phyloP scores from a whole-genome alignment of 768 basidiomycete species.

The Boletus reticuloceps region DNA sequence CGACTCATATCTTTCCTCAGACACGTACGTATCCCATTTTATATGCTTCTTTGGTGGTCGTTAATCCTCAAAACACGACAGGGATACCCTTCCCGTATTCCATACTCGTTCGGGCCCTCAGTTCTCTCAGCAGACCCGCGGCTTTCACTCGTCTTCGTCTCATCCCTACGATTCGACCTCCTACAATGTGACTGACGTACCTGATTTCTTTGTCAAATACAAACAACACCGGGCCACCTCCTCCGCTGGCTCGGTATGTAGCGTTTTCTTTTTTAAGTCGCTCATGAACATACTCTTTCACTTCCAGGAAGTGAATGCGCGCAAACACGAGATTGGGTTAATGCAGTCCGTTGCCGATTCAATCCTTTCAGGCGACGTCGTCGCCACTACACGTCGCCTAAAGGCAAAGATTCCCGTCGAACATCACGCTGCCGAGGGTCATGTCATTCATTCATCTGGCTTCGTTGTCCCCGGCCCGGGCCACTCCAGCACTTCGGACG shows the following conservation, averaged over 20 bases:
- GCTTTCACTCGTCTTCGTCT: constrained; percentile 24
- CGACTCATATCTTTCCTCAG: constrained; percentile 18
- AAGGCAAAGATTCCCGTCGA: constrained; percentile 29
- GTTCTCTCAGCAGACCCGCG: constrained; percentile 14
- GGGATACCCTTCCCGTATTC: constrained; percentile 33
- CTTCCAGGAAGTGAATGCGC: background rate
- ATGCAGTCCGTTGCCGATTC: constrained; percentile 24
- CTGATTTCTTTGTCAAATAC: constrained; percentile 28
- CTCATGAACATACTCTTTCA: background rate
- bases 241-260: constrained; percentile 7
- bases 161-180: constrained; percentile 21
- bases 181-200: constrained; percentile 24
- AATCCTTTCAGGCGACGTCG: constrained; percentile 21
- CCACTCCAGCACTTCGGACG: constrained; percentile 22
- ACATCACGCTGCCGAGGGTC: constrained; percentile 16
- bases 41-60: constrained; percentile 34
- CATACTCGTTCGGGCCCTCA: background rate
- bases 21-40: constrained; percentile 35
- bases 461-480: constrained; percentile 31
- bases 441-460: constrained; percentile 25
- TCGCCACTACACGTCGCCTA: constrained; percentile 29
- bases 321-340: constrained; percentile 15
- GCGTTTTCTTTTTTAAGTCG: background rate
- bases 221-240: constrained; percentile 19
- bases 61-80: constrained; percentile 27